Percentiles rank a stretch among this genome's conserved stretches.
Conservation (phyloP, 768 basidiomycete genomes). For the Lyophyllum atratum region DNA sequence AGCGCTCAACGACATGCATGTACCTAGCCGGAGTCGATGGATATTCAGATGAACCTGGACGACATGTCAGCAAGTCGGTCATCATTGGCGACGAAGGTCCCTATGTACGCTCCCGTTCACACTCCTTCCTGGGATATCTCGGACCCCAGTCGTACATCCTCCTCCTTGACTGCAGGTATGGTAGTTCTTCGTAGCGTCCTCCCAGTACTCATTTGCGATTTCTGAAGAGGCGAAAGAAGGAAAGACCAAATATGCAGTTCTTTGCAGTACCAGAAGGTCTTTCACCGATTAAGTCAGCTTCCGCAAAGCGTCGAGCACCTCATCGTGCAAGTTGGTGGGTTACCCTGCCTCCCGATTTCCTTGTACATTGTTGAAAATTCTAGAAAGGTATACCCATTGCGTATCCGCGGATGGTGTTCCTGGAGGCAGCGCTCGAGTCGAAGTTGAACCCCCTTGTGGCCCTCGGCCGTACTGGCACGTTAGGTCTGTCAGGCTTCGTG, state of each 20-base stretch:
- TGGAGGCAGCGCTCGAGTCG: conserved; percentile 76
- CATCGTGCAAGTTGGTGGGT: conserved; percentile 73
- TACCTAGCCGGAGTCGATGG: conserved; percentile 73
- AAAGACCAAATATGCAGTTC: conserved; percentile 80
- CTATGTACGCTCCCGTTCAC: conserved; percentile 78
- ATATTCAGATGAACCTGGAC: conserved; percentile 54
- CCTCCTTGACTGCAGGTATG: conserved; percentile 78
- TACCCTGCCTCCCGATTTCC: background rate
- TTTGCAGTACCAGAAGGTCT: conserved; percentile 72
- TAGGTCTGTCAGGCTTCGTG: conserved; percentile 77
- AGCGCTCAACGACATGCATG: background rate
- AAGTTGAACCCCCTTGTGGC: conserved; percentile 85
- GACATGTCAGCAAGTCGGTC: conserved; percentile 68
- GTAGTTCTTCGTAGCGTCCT: background rate
- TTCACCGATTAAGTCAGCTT: conserved; percentile 58
- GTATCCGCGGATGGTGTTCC: conserved; percentile 92
- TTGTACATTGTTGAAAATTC: background rate
- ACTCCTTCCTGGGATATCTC: conserved; percentile 79
- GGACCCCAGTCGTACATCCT: conserved; percentile 79
- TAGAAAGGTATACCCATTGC: conserved; percentile 73
- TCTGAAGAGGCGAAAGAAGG: conserved; percentile 76
- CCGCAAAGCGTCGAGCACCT: conserved; percentile 79
- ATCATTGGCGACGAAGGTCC: conserved; percentile 78
- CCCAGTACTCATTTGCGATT: background rate
- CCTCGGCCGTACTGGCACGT: conserved; percentile 64